phyloP scores from a whole-genome alignment of 257 asterid genomes.

The Lycium barbarum region DNA sequence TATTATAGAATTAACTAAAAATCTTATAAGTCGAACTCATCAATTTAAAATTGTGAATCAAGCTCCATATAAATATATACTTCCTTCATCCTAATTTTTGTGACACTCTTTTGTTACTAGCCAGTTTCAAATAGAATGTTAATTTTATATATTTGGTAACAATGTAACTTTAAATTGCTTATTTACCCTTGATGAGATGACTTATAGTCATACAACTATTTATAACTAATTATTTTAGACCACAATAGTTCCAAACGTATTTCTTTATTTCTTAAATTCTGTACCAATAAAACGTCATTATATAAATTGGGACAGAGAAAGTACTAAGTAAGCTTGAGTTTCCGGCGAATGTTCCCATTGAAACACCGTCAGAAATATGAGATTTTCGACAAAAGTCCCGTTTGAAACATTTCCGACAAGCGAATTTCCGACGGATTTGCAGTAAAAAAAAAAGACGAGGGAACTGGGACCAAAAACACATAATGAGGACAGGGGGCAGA shows the following conservation, averaged over 20 bases:
- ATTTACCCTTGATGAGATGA: too few species aligned
- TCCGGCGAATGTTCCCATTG: neutral
- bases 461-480: conserved; percentile 16
- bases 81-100: neutral
- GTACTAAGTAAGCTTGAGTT: neutral
- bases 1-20: neutral
- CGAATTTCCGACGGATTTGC: neutral
- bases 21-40: neutral
- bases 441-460: neutral
- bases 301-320: neutral
- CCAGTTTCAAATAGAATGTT: too few species aligned
- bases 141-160: too few species aligned
- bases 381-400: neutral
- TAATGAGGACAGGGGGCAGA: conserved; percentile 17
- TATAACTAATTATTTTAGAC: too few species aligned
- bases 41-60: neutral
- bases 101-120: too few species aligned
- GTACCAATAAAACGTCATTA: too few species aligned
- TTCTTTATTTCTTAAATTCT: too few species aligned
- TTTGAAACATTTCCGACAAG: neutral
- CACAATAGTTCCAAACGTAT: too few species aligned
- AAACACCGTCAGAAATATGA: neutral
- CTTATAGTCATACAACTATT: too few species aligned
- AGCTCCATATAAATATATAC: neutral
- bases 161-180: too few species aligned